Evolutionary conservation across 352 stramenopile species (phyloP).

Genomic region (Globisporangium paroecandrum): DNA sequence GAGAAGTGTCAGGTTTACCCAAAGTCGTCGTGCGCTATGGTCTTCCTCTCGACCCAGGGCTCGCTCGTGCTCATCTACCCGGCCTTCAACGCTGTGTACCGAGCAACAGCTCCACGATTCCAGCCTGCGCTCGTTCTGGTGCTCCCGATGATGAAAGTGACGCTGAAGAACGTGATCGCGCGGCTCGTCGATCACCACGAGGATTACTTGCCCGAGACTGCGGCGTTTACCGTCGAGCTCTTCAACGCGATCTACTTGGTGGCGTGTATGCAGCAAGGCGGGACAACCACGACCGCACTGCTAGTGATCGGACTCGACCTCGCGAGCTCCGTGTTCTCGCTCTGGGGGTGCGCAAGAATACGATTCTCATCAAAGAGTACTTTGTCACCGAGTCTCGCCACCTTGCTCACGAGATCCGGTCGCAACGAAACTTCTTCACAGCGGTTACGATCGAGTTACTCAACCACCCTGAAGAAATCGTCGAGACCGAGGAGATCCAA

Average conservation of each 20-base stretch:
- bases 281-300: not conserved
- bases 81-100: slow-evolving; percentile 14
- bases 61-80: slow-evolving; percentile 20
- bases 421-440: slow-evolving; percentile 1
- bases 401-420: too few relatives aligned
- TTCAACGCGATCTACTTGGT: slow-evolving; percentile 41
- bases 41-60: slow-evolving; percentile 10
- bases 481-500: not conserved
- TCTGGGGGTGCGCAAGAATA: not conserved
- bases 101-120: not conserved
- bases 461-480: not conserved
- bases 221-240: slow-evolving; percentile 39
- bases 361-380: not conserved
- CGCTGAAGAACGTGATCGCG: slow-evolving; percentile 24
- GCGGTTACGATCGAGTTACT: not conserved
- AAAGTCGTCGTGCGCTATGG: not conserved
- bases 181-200: slow-evolving; percentile 21
- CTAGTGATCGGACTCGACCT: not conserved
- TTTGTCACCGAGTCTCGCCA: not conserved
- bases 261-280: slow-evolving; percentile 28
- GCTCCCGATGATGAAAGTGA: slow-evolving; percentile 20
- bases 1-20: slow-evolving; percentile 14
- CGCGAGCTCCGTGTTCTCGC: not conserved
- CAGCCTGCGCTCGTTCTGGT: slow-evolving; percentile 15
- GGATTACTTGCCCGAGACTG: slow-evolving; percentile 30